A percentile compares a stretch with the other conserved stretches of the same genome.
Conservation (phyloP, 2,329 filamentous ascomycete genomes). For the Cladosporium sp. region DNA sequence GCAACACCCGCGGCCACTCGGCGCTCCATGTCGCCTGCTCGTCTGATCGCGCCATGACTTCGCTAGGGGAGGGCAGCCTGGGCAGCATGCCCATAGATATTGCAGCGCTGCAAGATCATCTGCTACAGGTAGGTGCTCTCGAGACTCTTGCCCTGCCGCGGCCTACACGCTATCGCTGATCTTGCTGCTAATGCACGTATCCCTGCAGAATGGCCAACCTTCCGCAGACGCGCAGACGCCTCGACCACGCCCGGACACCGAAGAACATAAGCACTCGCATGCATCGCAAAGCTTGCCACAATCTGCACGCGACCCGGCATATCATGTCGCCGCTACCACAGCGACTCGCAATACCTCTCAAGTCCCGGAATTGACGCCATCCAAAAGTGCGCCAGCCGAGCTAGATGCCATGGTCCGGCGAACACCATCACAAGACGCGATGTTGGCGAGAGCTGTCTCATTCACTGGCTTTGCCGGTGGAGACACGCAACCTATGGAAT, state of each 20-base stretch:
- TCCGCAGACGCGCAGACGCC: slow-evolving; percentile 13
- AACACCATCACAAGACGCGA: slow-evolving; percentile 17
- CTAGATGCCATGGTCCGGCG: slow-evolving; percentile 23
- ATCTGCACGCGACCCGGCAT: background rate
- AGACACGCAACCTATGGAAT: slow-evolving; percentile 45
- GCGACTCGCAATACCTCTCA: slow-evolving; percentile 4
- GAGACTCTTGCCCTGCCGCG: background rate
- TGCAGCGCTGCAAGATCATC: slow-evolving; percentile 16
- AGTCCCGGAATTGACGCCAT: slow-evolving; percentile 20
- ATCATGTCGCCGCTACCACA: background rate
- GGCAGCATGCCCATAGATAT: slow-evolving; percentile 22
- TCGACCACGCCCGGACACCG: background rate
- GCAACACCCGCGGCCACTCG: background rate
- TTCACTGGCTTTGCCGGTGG: slow-evolving; percentile 37
- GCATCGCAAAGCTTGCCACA: background rate
- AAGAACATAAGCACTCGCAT: background rate
- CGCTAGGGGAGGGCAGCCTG: slow-evolving; percentile 24
- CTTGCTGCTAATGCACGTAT: slow-evolving; percentile 23
- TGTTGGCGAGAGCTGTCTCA: slow-evolving; percentile 24
- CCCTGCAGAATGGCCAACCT: slow-evolving; percentile 24
- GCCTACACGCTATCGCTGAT: background rate
- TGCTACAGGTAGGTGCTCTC: slow-evolving; percentile 19
- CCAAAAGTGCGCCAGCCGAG: slow-evolving; percentile 17
- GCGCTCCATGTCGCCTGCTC: background rate
- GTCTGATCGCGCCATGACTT: slow-evolving; percentile 19